Conservation (phyloP, 2,329 filamentous ascomycete genomes). For the Lecanosticta acicola region DNA sequence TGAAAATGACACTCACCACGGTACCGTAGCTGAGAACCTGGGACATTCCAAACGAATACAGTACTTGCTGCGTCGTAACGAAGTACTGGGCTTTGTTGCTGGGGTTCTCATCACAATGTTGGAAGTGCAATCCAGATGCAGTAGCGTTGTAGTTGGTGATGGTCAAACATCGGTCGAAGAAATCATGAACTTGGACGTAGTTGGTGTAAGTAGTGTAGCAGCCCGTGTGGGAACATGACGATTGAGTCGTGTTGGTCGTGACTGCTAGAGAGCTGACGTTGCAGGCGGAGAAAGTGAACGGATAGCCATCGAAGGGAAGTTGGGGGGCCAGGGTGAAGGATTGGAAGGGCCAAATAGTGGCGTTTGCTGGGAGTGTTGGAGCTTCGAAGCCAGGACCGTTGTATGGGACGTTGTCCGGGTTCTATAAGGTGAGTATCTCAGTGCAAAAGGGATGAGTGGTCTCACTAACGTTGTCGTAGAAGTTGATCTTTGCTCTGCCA, state of each 20-base stretch:
- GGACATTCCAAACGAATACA: neutral
- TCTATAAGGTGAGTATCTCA: neutral
- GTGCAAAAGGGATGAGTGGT: neutral
- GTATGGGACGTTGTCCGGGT: neutral
- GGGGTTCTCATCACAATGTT: neutral
- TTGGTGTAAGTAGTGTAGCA: conserved; percentile 1
- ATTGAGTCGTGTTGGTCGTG: neutral
- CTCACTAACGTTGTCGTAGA: neutral
- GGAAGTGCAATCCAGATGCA: neutral
- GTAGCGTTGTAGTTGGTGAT: neutral
- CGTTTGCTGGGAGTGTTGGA: neutral
- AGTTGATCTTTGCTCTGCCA: neutral
- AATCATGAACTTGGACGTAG: neutral
- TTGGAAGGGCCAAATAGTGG: neutral
- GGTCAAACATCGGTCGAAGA: neutral
- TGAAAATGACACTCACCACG: neutral
- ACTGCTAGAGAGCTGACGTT: neutral
- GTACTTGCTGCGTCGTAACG: neutral
- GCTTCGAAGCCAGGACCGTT: neutral
- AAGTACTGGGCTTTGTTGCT: neutral
- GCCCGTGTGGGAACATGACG: neutral
- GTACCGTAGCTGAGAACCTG: neutral
- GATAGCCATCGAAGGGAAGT: neutral
- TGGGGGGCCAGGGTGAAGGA: neutral
- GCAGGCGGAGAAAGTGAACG: neutral